Conservation (phyloP, 169 alveolate species). For the Plasmodium inui region DNA sequence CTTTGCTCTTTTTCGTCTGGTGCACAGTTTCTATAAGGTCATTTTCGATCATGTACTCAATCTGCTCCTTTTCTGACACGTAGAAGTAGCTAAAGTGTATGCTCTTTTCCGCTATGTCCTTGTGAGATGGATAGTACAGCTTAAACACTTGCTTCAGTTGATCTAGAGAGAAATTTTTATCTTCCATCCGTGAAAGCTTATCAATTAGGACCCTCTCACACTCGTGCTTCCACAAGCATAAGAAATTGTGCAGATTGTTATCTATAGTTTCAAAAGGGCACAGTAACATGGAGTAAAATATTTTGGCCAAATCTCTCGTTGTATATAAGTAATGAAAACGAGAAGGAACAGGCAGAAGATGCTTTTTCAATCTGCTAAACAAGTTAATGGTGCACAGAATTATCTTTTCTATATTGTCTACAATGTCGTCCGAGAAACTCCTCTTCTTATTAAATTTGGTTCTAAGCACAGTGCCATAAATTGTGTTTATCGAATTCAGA, state of each 20-base stretch:
- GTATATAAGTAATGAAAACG: slow-evolving; percentile 97
- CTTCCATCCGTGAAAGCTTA: slow-evolving; percentile 92
- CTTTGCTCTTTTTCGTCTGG: slow-evolving; percentile 4
- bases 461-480: slow-evolving; percentile 94
- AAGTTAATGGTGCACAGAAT: slow-evolving; percentile 93
- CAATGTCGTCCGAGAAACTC: slow-evolving; percentile 87
- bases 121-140: slow-evolving; percentile 43
- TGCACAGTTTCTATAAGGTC: slow-evolving; percentile 52
- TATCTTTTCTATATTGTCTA: slow-evolving; percentile 87
- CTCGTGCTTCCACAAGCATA: slow-evolving; percentile 97
- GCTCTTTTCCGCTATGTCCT: slow-evolving; percentile 52
- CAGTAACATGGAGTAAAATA: slow-evolving; percentile 93
- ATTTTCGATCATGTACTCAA: slow-evolving; percentile 61
- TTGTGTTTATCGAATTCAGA: slow-evolving; percentile 94
- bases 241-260: slow-evolving; percentile 86
- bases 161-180: slow-evolving; percentile 86
- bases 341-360: slow-evolving; percentile 89
- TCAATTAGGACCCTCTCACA: slow-evolving; percentile 96
- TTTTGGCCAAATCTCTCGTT: slow-evolving; percentile 97
- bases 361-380: slow-evolving; percentile 86
- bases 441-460: slow-evolving; percentile 92
- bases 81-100: slow-evolving; percentile 71
- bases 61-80: slow-evolving; percentile 73
- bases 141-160: slow-evolving; percentile 61
- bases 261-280: slow-evolving; percentile 83